A percentile compares a stretch with the other conserved stretches of the same genome.
Evolutionary conservation across 352 stramenopile genomes (phyloP).

Genomic region (Aphanomyces euteiches): DNA sequence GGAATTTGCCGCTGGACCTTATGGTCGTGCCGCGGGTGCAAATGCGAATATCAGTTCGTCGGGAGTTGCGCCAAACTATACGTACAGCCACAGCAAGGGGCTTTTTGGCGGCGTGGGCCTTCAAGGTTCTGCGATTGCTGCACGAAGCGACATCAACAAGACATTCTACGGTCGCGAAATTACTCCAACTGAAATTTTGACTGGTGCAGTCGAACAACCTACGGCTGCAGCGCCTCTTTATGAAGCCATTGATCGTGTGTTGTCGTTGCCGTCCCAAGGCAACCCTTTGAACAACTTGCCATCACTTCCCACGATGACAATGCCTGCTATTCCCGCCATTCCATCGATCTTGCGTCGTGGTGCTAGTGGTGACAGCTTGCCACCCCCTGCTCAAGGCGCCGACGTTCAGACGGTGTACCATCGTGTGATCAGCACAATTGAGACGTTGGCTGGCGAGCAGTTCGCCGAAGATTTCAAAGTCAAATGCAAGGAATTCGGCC

Average conservation of each 20-base stretch:
- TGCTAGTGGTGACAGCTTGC: conserved; percentile 51
- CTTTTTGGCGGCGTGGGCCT: conserved; percentile 79
- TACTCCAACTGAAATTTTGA: conserved; percentile 78
- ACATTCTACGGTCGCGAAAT: conserved; percentile 88
- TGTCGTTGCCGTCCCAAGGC: conserved; percentile 50
- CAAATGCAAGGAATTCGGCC: conserved; percentile 81
- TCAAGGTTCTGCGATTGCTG: conserved; percentile 76
- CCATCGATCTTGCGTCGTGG: conserved; percentile 17
- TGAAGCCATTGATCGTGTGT: conserved; percentile 69
- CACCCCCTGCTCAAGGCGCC: conserved; percentile 55
- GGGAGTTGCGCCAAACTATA: conserved; percentile 82
- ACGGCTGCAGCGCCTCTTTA: conserved; percentile 78
- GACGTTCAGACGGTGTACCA: conserved; percentile 85
- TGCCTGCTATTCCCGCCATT: background rate
- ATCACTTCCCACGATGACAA: conserved; percentile 23
- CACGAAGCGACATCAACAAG: conserved; percentile 76
- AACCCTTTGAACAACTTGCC: conserved; percentile 28
- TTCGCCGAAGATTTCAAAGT: conserved; percentile 81
- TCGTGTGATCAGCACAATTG: conserved; percentile 70
- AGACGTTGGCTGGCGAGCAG: conserved; percentile 46
- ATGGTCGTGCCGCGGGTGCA: conserved; percentile 67
- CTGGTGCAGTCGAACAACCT: conserved; percentile 73
- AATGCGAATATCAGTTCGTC: conserved; percentile 73
- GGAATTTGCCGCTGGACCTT: conserved; percentile 75
- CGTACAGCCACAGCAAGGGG: conserved; percentile 84